Evolutionary conservation across 768 basidiomycete species (phyloP).

Genomic region (Mrakia gelida): DNA sequence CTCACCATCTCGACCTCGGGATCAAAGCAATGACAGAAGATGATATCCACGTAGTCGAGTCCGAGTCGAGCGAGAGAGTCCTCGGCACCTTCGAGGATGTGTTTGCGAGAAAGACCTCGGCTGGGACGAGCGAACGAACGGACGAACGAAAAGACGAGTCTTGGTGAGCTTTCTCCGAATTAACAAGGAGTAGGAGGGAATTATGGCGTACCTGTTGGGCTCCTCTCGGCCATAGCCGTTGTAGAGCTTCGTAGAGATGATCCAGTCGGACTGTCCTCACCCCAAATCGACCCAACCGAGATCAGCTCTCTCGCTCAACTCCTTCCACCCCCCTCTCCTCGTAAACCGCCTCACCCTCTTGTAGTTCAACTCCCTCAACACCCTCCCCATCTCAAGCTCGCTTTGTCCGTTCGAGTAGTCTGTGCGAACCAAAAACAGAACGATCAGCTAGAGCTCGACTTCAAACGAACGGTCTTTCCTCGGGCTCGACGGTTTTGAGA

Average conservation of each 20-base stretch:
- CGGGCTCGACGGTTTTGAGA: not conserved
- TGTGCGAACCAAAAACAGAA: constrained; percentile 8
- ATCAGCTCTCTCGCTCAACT: not conserved
- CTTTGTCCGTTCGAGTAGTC: constrained; percentile 50
- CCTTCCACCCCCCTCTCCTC: not conserved
- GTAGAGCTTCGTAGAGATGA: constrained; percentile 47
- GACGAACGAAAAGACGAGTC: not conserved
- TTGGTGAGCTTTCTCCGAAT: constrained; percentile 6
- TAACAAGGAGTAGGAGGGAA: constrained; percentile 50
- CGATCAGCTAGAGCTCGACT: not conserved
- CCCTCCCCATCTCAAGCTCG: constrained; percentile 16
- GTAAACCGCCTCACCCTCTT: constrained; percentile 2
- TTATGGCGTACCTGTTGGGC: constrained; percentile 63
- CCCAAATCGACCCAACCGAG: not conserved
- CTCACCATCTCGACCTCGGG: constrained; percentile 16
- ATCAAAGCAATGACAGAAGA: constrained; percentile 46
- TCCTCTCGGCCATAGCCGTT: constrained; percentile 12
- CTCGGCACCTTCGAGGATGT: constrained; percentile 63
- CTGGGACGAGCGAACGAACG: constrained; percentile 27
- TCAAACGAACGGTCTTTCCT: not conserved
- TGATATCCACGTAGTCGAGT: constrained; percentile 60
- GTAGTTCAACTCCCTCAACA: constrained; percentile 13
- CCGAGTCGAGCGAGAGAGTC: constrained; percentile 63
- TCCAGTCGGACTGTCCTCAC: constrained; percentile 60
- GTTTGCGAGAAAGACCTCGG: constrained; percentile 32